Evolutionary conservation across 1,284 basidiomycete species (phyloP), one percentile per base, ranked within the genome.

Genomic region (Pseudozyma flocculosa): DNA sequence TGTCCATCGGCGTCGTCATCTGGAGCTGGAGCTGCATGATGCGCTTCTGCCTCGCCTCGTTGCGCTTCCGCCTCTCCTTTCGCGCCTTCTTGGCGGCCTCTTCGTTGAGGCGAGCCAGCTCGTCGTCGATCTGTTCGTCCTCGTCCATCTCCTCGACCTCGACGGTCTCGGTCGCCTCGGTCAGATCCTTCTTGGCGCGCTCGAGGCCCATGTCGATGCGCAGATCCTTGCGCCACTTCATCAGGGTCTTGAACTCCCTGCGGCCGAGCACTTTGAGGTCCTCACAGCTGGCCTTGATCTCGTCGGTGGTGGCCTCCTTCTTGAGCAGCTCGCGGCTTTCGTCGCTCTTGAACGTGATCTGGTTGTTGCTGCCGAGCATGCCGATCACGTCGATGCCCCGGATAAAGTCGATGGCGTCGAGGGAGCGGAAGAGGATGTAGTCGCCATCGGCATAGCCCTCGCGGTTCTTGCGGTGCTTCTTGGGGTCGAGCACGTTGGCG

Each of bases 191-290:
- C 23, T 61, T 62, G 37, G 56, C 44, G 21, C 54, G 23, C 34
- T 76, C 75, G 36, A 78, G 51, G 10, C 68, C 67, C 10, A 74
- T 61, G 87, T 88, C 82, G 91, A 90, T 80, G 91, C 88, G 47
- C 90, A 87, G 40, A 15, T 63, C 57, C 46, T 69, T 66, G 48
- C 75, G 73, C 94, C 95, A 99, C 81, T 89, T 95, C 59, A 98
- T 83, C 54, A 99, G 80, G 11, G 84, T 79, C 79, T 96, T 96
- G 82, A 98, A 99, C 74, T 99, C 95, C 45, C 92, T 88, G 80
- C 96, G 97, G 42, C 95, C 95, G 32, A 99, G 82, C 4, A 99
- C 93, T 79, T 96, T 97, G 64, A 99, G 83, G 83, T 99, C 95
- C 22, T 88, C 84, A 61, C 88, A 89, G 77, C 90, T 92, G 26